Conservation (phyloP, 2,329 filamentous ascomycete species). For the Aspergillus novofumigatus region DNA sequence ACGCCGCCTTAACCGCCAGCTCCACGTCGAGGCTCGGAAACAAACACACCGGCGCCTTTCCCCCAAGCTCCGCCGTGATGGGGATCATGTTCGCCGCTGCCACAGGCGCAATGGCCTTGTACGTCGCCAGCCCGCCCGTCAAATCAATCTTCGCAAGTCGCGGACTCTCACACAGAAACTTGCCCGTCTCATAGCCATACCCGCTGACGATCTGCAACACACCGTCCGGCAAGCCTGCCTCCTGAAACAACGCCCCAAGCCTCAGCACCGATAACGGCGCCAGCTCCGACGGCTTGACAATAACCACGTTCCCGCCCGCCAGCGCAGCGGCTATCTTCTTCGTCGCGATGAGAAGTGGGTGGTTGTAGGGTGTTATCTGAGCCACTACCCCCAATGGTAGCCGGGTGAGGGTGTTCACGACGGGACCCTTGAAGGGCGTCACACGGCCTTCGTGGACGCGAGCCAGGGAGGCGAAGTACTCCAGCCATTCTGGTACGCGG, state of each 20-base stretch:
- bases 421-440: constrained; percentile 53
- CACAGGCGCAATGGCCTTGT: constrained; percentile 28
- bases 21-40: constrained; percentile 32
- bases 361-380: constrained; percentile 39
- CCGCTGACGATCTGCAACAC: constrained; percentile 50
- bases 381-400: constrained; percentile 38
- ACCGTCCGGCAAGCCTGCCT: constrained; percentile 42
- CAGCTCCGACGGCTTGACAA: constrained; percentile 39
- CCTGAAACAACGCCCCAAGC: constrained; percentile 38
- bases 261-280: constrained; percentile 41
- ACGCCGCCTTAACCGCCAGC: constrained; percentile 26
- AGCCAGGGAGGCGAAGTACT: constrained; percentile 64
- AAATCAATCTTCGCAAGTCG: constrained; percentile 33
- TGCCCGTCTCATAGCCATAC: constrained; percentile 46
- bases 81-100: constrained; percentile 32
- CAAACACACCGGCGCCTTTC: constrained; percentile 34
- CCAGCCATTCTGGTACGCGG: constrained; percentile 58
- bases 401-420: constrained; percentile 36
- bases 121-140: constrained; percentile 31
- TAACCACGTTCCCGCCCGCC: constrained; percentile 38
- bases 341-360: constrained; percentile 34
- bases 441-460: constrained; percentile 65
- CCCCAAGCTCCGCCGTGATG: constrained; percentile 34
- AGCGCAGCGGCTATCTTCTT: constrained; percentile 40
- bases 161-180: constrained; percentile 25